Base-by-base conservation (phyloP, 768 basidiomycete species). In the Trametes coccinea region DNA sequence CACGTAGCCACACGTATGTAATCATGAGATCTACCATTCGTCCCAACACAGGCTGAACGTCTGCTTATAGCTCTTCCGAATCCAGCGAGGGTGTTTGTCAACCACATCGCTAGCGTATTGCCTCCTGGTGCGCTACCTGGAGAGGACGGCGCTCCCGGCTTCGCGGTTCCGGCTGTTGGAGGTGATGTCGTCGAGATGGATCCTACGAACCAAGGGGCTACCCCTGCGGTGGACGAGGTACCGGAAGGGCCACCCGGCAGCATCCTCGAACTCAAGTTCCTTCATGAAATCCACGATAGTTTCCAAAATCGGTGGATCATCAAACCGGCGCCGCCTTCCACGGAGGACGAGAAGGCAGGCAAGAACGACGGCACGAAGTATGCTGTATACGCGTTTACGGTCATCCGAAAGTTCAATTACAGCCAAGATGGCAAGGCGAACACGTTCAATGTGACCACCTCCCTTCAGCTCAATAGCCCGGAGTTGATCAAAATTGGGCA, bases 401-500 rank as follows among this genome's bases (percentile, higher is more conserved):
- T 72, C 51, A 68, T 71, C 31, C 66, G 70, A 13, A 64, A 61
- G 44, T 70, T 70, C 61, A 68, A 66, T 30, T 70, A 69, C 16
- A 59, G 58, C 17, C 57, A 58, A n/a, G 44, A 59, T n/a, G 58
- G 56, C n/a, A 56, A 50, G 31, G 48, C 55, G 27, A 56, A 64
- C 41, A 63, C 61, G 27, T 69, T 63, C 60, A 71, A 64, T n/a
- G 66, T 72, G 34, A 67, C 65, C 6, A 71, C 69, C 9, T 14
- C 61, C 7, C 49, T 86, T 29, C 77, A 85, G 56, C 73, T 88
- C 70, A 86, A 86, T 72, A 86, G 84, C 66, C 77, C 75, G 30
- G 83, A 83, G 64, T 78, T 88, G 58, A 71, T 83, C 27, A 80
- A 83, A 64, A 82, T 82, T 2, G 84, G 84, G 65, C 80, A 83